A percentile compares a stretch with the other conserved stretches of the same genome.
Conservation (phyloP, 2,329 filamentous ascomycete species). For the Aaosphaeria pasadenensis region DNA sequence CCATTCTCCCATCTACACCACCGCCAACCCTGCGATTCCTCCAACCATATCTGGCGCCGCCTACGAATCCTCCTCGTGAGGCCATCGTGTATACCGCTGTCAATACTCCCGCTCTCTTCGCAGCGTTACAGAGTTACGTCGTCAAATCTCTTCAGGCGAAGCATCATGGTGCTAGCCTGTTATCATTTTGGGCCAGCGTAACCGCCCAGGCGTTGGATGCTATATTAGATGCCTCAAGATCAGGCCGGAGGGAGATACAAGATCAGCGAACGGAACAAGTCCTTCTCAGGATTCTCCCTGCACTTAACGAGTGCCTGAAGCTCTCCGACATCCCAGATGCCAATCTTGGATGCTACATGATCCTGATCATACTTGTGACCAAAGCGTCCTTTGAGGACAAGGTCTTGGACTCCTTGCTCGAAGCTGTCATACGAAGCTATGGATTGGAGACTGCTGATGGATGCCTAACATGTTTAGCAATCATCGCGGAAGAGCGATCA, state of each 20-base stretch:
- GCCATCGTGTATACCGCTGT: conserved; percentile 81
- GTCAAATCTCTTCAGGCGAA: conserved; percentile 68
- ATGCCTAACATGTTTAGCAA: conserved; percentile 74
- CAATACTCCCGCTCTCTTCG: conserved; percentile 73
- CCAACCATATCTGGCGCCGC: conserved; percentile 76
- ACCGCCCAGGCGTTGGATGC: conserved; percentile 81
- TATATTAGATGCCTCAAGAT: conserved; percentile 73
- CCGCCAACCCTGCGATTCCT: conserved; percentile 79
- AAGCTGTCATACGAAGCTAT: conserved; percentile 78
- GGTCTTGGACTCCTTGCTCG: conserved; percentile 83
- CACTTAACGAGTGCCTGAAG: conserved; percentile 74
- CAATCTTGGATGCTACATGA: conserved; percentile 87
- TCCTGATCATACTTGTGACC: conserved; percentile 78
- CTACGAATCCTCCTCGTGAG: conserved; percentile 73
- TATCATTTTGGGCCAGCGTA: conserved; percentile 89
- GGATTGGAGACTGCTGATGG: conserved; percentile 68
- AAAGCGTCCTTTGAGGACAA: conserved; percentile 78
- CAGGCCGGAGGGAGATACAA: conserved; percentile 73
- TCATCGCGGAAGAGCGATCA: conserved; percentile 77
- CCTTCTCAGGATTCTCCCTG: conserved; percentile 64
- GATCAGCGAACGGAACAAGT: conserved; percentile 76
- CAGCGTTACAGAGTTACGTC: conserved; percentile 74
- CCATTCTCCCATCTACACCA: conserved; percentile 75
- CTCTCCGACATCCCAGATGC: conserved; percentile 75
- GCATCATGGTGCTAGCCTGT: conserved; percentile 71